phyloP scores from a whole-genome alignment of 768 basidiomycete species.

The Mycena leptocephala region DNA sequence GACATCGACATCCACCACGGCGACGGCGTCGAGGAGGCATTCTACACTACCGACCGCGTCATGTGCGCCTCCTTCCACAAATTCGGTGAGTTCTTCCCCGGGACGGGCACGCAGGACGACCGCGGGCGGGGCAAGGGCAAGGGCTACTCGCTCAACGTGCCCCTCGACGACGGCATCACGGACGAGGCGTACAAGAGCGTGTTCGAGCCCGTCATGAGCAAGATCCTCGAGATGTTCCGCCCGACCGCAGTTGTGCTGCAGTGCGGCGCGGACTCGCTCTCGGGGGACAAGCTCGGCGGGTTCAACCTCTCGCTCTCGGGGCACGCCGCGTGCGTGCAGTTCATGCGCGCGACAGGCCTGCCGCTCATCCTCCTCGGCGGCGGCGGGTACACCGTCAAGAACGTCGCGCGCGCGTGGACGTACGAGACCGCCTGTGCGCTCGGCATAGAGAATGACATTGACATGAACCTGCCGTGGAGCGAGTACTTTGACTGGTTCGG shows the following conservation, averaged over 20 bases:
- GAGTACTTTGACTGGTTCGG: slow-evolving; percentile 99
- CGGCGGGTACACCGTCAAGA: slow-evolving; percentile 97
- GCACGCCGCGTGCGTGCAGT: slow-evolving; percentile 93
- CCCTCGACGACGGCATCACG: slow-evolving; percentile 93
- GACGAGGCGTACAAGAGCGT: slow-evolving; percentile 90
- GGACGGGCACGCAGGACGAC: slow-evolving; percentile 90
- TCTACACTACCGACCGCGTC: slow-evolving; percentile 97
- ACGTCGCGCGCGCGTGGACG: slow-evolving; percentile 95
- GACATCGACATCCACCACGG: slow-evolving; percentile 99
- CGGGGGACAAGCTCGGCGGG: slow-evolving; percentile 96
- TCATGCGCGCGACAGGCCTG: slow-evolving; percentile 84
- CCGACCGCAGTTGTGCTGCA: slow-evolving; percentile 94
- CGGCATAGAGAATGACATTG: slow-evolving; percentile 85
- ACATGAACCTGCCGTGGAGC: slow-evolving; percentile 88
- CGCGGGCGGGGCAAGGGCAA: slow-evolving; percentile 88
- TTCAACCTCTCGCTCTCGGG: slow-evolving; percentile 97
- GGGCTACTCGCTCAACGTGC: slow-evolving; percentile 94
- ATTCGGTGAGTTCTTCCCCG: slow-evolving; percentile 96
- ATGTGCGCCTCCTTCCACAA: slow-evolving; percentile 99
- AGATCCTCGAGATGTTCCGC: slow-evolving; percentile 89
- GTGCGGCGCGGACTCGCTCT: slow-evolving; percentile 96
- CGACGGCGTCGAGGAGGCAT: slow-evolving; percentile 98
- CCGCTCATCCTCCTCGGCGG: slow-evolving; percentile 95
- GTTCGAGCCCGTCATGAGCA: slow-evolving; percentile 93
- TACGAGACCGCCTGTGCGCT: slow-evolving; percentile 97